Base-by-base conservation (phyloP, 108 stramenopile species). In the Cyclotella cryptica region DNA sequence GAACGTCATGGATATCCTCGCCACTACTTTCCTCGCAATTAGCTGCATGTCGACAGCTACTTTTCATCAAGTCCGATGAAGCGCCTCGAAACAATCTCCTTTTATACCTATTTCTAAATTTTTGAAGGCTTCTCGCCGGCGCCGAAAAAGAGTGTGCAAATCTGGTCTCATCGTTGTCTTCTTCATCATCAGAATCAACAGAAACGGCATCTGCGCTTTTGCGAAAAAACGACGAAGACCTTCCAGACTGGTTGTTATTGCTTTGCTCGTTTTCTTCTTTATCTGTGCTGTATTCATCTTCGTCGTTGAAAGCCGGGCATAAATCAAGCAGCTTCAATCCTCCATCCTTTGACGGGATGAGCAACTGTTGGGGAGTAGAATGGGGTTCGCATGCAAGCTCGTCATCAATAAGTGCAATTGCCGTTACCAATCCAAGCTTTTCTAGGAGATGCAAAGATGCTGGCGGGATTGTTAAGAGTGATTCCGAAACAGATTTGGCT, bases 281-380 rank as follows among this genome's bases (percentile, higher is more conserved):
- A 45, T 75, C 74, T 27, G 67, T 61, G 21, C 60, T 78, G 29
- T 72, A 55, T 35, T 53, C 66, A 47, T 78, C 75, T 0, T 90
- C 89, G 21, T 87, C 84, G 30, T 85, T 89, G 47, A 85, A 90
- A 0, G 71, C 80, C 26, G 88, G 90, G 46, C 89, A 92, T 18
- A 96, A 40, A 79, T 96, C 95, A 27, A 96, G 87, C 5, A 96
- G 86, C 59, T 93, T 96, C 43, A 96, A 66, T 3, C 95, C 86
- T 39, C 78, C 91, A 24, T 87, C 86, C 12, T 75, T 88, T 22
- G 95, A 91, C n/a, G 95, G 95, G 41, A 96, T 90, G 45, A 96
- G 66, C 21, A 96, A 83, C 57, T 96, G 93, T 65, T 96, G 93
- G 5, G 95, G 95, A 18, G 91, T 88, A 6, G 91, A 87, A 66